These are phyloP conservation scores for Diplosphaera chodatii DNA, from an alignment of 139 green algal genomes.

Conservation along the genomic window DNA sequence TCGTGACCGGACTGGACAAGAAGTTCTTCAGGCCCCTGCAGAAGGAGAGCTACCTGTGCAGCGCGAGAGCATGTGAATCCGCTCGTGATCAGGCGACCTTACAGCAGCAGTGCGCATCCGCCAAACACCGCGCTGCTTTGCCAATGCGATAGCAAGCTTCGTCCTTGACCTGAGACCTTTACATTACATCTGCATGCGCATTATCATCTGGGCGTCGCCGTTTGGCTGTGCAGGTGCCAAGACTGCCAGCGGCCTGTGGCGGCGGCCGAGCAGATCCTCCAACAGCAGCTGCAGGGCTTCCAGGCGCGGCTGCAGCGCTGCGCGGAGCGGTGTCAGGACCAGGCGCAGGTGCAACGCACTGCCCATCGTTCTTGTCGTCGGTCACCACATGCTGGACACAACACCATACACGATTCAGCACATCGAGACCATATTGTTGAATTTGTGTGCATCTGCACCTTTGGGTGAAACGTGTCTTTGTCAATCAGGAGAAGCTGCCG, in stretches of 20 bases:
- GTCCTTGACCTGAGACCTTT: too few species aligned
- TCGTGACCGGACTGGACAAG: neutral
- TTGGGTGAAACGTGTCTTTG: too few species aligned
- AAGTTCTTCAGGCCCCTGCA: neutral
- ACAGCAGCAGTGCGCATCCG: neutral
- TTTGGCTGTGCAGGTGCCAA: neutral
- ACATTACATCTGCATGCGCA: too few species aligned
- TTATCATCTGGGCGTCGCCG: too few species aligned
- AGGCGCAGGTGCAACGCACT: neutral
- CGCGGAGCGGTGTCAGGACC: neutral
- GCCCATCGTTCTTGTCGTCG: too few species aligned
- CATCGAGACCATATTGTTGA: too few species aligned
- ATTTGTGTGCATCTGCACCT: too few species aligned
- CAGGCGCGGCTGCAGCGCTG: neutral
- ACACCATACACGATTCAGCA: too few species aligned
- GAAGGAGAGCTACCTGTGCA: neutral
- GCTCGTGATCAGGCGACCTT: neutral
- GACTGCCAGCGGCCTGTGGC: neutral
- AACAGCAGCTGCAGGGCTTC: neutral
- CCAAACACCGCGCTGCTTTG: too few species aligned
- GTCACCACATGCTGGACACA: too few species aligned
- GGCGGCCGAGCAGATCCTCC: neutral
- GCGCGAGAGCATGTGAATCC: neutral
- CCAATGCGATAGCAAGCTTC: too few species aligned
- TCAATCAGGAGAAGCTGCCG: neutral